phyloP scores from a whole-genome alignment of 2,329 filamentous ascomycete species.

The Plectosphaerella cucumerina region DNA sequence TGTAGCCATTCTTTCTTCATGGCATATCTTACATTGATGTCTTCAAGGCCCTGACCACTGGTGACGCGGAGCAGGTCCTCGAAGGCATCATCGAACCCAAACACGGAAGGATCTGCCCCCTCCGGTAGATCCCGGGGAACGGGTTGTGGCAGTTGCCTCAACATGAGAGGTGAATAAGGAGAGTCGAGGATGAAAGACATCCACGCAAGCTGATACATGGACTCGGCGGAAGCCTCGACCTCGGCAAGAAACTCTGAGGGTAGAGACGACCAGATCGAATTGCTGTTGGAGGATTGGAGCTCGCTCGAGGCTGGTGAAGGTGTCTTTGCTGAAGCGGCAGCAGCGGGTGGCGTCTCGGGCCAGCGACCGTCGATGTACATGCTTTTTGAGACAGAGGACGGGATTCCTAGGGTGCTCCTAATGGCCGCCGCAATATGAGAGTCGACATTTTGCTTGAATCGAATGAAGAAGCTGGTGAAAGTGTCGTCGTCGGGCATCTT shows the following conservation, averaged over 20 bases:
- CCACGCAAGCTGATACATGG: conserved; percentile 17
- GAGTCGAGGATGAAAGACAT: conserved; percentile 31
- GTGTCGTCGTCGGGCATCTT: conserved; percentile 10
- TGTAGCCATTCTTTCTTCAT: conserved; percentile 30
- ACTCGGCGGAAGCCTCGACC: conserved; percentile 10
- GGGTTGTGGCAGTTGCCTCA: conserved; percentile 43
- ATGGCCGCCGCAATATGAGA: conserved; percentile 25
- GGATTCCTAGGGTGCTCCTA: conserved; percentile 18
- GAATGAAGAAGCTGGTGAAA: conserved; percentile 30
- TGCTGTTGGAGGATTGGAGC: background rate
- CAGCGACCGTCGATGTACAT: conserved; percentile 12
- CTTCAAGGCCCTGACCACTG: conserved; percentile 35
- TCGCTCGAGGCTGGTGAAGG: background rate
- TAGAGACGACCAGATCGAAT: conserved; percentile 7
- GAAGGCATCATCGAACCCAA: conserved; percentile 54
- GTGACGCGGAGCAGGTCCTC: conserved; percentile 50
- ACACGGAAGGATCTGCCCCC: conserved; percentile 29
- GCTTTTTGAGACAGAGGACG: conserved; percentile 19
- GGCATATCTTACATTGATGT: conserved; percentile 29
- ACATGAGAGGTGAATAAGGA: conserved; percentile 39
- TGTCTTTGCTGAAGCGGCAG: too few species aligned
- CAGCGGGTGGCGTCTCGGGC: conserved; percentile 1
- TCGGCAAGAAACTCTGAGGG: conserved; percentile 8
- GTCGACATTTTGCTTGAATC: conserved; percentile 37
- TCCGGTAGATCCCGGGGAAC: conserved; percentile 37